A percentile compares a stretch with the other conserved stretches of the same genome.
Conservation (phyloP, 2,329 filamentous ascomycete genomes). For the Periconia sp. region DNA sequence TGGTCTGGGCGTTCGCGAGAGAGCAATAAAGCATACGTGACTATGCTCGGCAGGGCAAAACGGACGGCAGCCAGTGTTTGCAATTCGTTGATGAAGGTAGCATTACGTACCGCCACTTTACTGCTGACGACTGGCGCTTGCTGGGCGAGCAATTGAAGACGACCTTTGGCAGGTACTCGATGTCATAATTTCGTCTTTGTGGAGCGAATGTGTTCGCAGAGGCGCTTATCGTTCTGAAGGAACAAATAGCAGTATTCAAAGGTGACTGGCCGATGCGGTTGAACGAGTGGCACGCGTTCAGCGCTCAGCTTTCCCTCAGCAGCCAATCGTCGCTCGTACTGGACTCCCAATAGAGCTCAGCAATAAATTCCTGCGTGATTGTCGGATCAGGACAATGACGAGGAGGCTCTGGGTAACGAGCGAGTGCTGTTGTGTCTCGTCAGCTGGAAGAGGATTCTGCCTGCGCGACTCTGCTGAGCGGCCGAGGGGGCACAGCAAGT, state of each 20-base stretch:
- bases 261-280: conserved; percentile 8
- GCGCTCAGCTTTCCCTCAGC: conserved; percentile 7
- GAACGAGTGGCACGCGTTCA: conserved; percentile 8
- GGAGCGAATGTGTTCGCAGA: not conserved
- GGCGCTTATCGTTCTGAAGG: conserved; percentile 6
- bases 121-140: not conserved
- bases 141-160: not conserved
- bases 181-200: not conserved
- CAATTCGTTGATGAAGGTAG: not conserved
- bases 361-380: conserved; percentile 3
- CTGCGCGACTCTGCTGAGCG: not conserved
- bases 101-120: not conserved
- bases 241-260: conserved; percentile 1
- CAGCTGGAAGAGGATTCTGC: conserved; percentile 5
- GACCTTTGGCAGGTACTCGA: not conserved
- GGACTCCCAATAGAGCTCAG: conserved; percentile 9
- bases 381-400: conserved; percentile 6
- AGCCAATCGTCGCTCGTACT: conserved; percentile 13
- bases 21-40: not conserved
- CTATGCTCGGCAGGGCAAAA: conserved; percentile 3
- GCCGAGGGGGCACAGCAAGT: not conserved
- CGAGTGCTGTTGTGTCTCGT: conserved; percentile 13
- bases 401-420: conserved; percentile 2
- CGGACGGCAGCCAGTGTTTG: not conserved
- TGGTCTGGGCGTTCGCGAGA: not conserved